Evolutionary conservation across 495 filamentous ascomycete genomes (phyloP), one percentile per base, ranked within the genome.

Genomic region (Usnea hakonensis): DNA sequence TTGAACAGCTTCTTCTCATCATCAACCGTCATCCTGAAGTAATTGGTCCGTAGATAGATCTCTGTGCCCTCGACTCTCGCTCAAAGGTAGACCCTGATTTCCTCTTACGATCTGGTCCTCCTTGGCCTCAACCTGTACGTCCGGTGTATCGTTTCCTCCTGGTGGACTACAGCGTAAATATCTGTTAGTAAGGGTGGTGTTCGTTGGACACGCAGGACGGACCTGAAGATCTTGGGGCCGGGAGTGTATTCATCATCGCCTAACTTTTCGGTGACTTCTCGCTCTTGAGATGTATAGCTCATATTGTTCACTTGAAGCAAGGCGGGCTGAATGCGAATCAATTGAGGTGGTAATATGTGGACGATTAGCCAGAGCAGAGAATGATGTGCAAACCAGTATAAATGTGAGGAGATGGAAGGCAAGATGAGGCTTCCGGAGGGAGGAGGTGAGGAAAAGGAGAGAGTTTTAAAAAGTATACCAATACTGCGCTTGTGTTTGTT

Each of bases 51-150:
- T 50, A 60, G 52, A 58, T 21, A 46, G 36, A 46, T 35, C 9
- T 32, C 35, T 19, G 7, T 40, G 26, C 58, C 58, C 28, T 13
- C 4, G 26, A 11, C 52, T n/a, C 85, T 85, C 44, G 17, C 33
- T 26, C 3, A 66, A 37, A 17, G 53, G 44, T 21, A 60, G 59
- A 52, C 14, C 21, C 5, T 59, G 33, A 33, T 35, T 57, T 36
- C 37, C 57, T 21, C 40, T 33, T 0, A 52, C 38, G 9, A 57
- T 43, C 17, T 28, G 40, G 33, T 63, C 26, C 32, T 63, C 61
- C 21, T 63, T 58, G 1, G 14, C 5, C 11, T 58, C 40, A 23
- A 58, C 40, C 33, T 37, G 13, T 28, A 17, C 26, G 3, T 48
- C 36, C 9, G 53, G 53, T 0, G 11, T 46, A 28, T 16, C 37